Conservation (phyloP, 2,329 filamentous ascomycete species). For the Zasmidium cellare region DNA sequence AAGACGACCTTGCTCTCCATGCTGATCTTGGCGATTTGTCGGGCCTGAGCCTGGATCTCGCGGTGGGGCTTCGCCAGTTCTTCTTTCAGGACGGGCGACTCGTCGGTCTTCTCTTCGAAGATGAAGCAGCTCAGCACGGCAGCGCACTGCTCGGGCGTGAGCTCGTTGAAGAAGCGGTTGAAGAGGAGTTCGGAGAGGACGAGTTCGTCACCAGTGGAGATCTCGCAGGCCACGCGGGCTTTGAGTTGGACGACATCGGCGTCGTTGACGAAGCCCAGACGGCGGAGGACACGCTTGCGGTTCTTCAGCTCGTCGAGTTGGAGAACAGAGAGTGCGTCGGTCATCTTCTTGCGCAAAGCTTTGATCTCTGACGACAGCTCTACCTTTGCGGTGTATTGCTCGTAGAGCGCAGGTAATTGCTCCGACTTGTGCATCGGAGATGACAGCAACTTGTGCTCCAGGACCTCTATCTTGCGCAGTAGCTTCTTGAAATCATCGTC, state of each 20-base stretch:
- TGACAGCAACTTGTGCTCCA: constrained; percentile 83
- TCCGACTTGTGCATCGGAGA: constrained; percentile 93
- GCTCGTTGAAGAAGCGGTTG: constrained; percentile 96
- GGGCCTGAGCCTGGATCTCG: constrained; percentile 83
- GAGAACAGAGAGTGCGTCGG: constrained; percentile 79
- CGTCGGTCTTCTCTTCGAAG: constrained; percentile 92
- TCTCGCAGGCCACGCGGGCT: constrained; percentile 95
- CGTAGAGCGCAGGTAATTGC: constrained; percentile 78
- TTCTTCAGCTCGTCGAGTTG: constrained; percentile 96
- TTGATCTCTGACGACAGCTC: constrained; percentile 77
- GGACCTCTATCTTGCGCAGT: constrained; percentile 89
- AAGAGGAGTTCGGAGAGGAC: constrained; percentile 92
- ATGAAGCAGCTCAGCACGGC: constrained; percentile 91
- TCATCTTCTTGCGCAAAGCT: constrained; percentile 81
- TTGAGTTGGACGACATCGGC: constrained; percentile 94
- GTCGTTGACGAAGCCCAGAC: constrained; percentile 94
- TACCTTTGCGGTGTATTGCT: constrained; percentile 82
- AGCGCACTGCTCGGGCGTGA: constrained; percentile 83
- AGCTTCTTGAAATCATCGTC: constrained; percentile 94
- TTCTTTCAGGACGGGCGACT: constrained; percentile 70
- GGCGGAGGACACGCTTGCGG: constrained; percentile 89
- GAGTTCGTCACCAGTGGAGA: constrained; percentile 93
- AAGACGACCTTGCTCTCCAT: constrained; percentile 89
- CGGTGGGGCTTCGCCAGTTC: constrained; percentile 82
- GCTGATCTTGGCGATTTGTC: constrained; percentile 87